Base-by-base conservation (phyloP, 106 monocot genomes). In the Allium sativum region DNA sequence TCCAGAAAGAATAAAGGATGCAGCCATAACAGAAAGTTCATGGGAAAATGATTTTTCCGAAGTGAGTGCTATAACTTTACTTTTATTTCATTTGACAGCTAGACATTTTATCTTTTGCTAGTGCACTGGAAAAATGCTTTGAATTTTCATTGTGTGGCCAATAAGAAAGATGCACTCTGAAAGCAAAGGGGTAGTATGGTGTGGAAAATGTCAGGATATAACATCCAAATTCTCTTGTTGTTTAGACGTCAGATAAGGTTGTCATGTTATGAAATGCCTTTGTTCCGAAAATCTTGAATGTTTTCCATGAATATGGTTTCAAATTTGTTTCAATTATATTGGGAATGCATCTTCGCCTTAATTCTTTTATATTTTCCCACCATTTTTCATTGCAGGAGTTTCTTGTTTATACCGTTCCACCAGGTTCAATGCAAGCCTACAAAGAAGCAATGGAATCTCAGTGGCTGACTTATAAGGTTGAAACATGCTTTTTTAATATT, bases 341-440 rank as follows among this genome's bases (percentile, higher is more conserved):
- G 51, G 22, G 41, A 9, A 4, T 10, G 58, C 7, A 59, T 59
- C 12, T 0, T 18, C 11, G 52, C 47, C 16, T 21, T 44, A 42
- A 12, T 18, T 40, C 54, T 19, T 59, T 61, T 15, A 3, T 13
- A 11, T 20, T 71, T 63, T 40, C 8, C 22, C 45, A 22, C 15
- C 42, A 18, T 55, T 43, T 55, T 41, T 68, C 20, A n/a, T 43
- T 45, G 64, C 74, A 93, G 93, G 82, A 77, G 65, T 77, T 58
- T 47, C 79, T 93, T 51, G 83, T 87, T 69, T 93, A 93, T 71
- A 69, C 54, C 10, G 74, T 93, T 55, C 76, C 77, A 40, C 70
- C 77, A 70, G 85, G 93, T 80, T 77, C 88, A 53, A 78, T 89
- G 89, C 77, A 83, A 45, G 73, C 66, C n/a, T 93, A 93, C 65